These are phyloP conservation scores for Trichoderma citrinoviride DNA, from an alignment of 2,329 filamentous ascomycete species.

Conservation along the genomic window DNA sequence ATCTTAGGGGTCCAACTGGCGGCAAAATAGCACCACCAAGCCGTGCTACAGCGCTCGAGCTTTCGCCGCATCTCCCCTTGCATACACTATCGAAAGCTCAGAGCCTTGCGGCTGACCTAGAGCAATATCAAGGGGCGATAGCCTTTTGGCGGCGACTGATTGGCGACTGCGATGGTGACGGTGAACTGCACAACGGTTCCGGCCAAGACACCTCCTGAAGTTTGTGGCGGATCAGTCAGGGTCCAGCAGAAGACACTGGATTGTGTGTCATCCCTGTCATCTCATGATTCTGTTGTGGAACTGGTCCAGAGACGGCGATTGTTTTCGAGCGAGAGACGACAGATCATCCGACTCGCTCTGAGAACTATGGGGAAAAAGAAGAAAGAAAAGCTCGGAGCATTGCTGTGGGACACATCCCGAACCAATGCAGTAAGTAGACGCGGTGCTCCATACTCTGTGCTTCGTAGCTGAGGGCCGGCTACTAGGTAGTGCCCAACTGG, in stretches of 20 bases:
- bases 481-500: too few species aligned
- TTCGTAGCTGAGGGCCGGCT: not conserved
- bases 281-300: not conserved
- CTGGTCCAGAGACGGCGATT: not conserved
- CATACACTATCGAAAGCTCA: constrained; percentile 15
- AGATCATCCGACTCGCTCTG: not conserved
- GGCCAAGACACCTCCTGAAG: not conserved
- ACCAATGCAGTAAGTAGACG: not conserved
- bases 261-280: not conserved
- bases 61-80: constrained; percentile 1
- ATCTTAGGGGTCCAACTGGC: not conserved
- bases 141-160: not conserved
- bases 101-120: not conserved
- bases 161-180: not conserved
- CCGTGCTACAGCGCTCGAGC: not conserved
- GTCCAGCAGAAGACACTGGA: not conserved
- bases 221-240: not conserved
- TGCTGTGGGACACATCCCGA: not conserved
- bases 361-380: not conserved
- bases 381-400: not conserved
- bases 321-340: not conserved
- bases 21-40: not conserved
- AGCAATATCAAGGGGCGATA: not conserved
- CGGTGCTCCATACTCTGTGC: too few species aligned
- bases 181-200: not conserved